These are phyloP conservation scores for Dionaea muscipula DNA, from an alignment of 179 eudicot genomes.

Conservation along the genomic window DNA sequence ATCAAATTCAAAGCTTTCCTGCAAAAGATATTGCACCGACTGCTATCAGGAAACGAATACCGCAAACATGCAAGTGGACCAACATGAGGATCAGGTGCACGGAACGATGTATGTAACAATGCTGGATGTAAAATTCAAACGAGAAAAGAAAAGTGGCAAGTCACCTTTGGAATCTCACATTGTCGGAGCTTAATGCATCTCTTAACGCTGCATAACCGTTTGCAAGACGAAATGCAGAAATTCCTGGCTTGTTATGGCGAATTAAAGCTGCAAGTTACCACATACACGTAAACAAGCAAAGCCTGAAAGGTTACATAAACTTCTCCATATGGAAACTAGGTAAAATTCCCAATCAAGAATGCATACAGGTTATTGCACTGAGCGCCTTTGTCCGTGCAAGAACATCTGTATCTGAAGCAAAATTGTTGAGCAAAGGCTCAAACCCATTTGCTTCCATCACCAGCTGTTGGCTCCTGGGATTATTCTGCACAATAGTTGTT, in stretches of 20 bases:
- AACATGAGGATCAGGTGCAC: no score
- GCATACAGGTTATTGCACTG: slow-evolving; percentile 87
- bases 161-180: slow-evolving; percentile 64
- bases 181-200: slow-evolving; percentile 80
- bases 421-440: slow-evolving; percentile 60
- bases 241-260: slow-evolving; percentile 74
- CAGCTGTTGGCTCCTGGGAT: slow-evolving; percentile 75
- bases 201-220: slow-evolving; percentile 79
- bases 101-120: no score
- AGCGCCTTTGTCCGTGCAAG: slow-evolving; percentile 69
- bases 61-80: no score
- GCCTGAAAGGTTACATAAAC: background rate
- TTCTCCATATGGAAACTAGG: background rate
- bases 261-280: slow-evolving; percentile 52
- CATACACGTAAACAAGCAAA: background rate
- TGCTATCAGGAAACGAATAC: no score
- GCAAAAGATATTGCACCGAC: slow-evolving; percentile 13
- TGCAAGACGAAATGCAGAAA: slow-evolving; percentile 81
- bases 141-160: background rate
- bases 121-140: no score
- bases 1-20: slow-evolving; percentile 89
- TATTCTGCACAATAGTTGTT: slow-evolving; percentile 79
- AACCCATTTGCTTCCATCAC: slow-evolving; percentile 90
- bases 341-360: background rate
- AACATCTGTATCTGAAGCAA: slow-evolving; percentile 67